phyloP scores from a whole-genome alignment of 352 stramenopile species.

The Lagenidium sp. region DNA sequence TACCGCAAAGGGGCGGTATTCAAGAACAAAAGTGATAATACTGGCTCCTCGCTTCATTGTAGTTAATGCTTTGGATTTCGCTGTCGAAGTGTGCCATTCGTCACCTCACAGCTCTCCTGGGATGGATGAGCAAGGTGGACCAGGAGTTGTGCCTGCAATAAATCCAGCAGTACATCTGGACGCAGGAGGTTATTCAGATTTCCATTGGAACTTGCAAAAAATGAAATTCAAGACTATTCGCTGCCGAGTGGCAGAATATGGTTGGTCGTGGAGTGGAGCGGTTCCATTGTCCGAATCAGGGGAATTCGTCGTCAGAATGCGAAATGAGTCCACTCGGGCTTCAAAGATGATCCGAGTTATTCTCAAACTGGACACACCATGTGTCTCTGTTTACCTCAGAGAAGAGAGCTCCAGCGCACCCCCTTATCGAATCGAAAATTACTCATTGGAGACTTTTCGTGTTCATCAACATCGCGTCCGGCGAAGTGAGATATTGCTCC shows the following conservation, averaged over 20 bases:
- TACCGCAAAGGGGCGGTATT: constrained; percentile 65
- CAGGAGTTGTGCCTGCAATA: constrained; percentile 43
- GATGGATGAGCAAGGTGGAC: constrained; percentile 18
- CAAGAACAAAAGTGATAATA: constrained; percentile 84
- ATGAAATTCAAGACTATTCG: constrained; percentile 66
- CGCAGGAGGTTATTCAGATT: constrained; percentile 69
- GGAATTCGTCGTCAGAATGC: constrained; percentile 77
- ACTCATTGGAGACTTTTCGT: constrained; percentile 82
- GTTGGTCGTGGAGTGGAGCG: constrained; percentile 80
- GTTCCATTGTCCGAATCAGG: constrained; percentile 66
- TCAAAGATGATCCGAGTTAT: constrained; percentile 72
- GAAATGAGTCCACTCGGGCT: constrained; percentile 71
- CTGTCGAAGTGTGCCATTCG: constrained; percentile 76
- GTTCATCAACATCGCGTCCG: constrained; percentile 77
- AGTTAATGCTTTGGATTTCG: constrained; percentile 61
- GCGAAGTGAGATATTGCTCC: constrained; percentile 77
- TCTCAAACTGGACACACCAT: constrained; percentile 67
- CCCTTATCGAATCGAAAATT: constrained; percentile 85
- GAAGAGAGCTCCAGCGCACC: constrained; percentile 71
- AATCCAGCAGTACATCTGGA: constrained; percentile 66
- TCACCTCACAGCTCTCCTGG: constrained; percentile 37
- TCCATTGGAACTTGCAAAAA: constrained; percentile 72
- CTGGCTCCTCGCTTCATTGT: constrained; percentile 80
- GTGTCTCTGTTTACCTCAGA: constrained; percentile 73
- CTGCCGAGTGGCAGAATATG: constrained; percentile 61